These are phyloP conservation scores for Dacryopinax primogenitus DNA, from an alignment of 768 basidiomycete genomes.

Conservation along the genomic window DNA sequence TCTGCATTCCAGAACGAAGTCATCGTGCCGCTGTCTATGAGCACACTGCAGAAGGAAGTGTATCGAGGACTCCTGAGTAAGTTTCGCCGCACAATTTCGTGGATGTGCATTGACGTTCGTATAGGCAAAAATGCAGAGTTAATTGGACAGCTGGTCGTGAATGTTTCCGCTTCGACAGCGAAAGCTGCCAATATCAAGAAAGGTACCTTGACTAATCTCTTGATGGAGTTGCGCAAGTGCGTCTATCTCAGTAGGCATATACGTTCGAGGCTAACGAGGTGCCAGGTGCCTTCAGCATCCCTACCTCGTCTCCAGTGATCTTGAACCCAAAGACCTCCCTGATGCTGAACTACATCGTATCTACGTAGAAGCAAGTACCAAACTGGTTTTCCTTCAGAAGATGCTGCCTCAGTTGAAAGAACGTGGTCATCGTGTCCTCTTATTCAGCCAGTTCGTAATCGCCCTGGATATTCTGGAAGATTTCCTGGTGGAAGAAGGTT, in stretches of 20 bases:
- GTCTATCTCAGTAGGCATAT: conserved; percentile 22
- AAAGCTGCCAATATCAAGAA: conserved; percentile 24
- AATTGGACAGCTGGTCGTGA: conserved; percentile 41
- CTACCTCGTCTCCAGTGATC: conserved; percentile 64
- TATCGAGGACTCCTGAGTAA: conserved; percentile 74
- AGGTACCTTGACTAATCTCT: conserved; percentile 59
- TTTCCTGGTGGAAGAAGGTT: conserved; percentile 67
- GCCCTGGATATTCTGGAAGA: conserved; percentile 81
- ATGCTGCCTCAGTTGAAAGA: conserved; percentile 73
- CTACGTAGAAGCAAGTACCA: conserved; percentile 72
- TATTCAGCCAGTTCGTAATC: conserved; percentile 93
- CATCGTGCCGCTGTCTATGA: conserved; percentile 72
- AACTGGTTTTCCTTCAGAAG: conserved; percentile 61
- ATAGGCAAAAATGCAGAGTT: conserved; percentile 59
- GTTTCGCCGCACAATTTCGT: conserved; percentile 9
- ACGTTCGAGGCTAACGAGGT: background rate
- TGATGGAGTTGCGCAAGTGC: conserved; percentile 82
- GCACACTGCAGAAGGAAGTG: conserved; percentile 72
- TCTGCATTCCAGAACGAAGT: conserved; percentile 48
- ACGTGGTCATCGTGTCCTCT: conserved; percentile 73
- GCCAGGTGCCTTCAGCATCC: conserved; percentile 75
- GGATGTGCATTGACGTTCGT: conserved; percentile 1
- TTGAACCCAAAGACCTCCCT: conserved; percentile 57
- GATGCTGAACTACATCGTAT: conserved; percentile 56
- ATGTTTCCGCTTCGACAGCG: background rate